Conservation (phyloP, 2,329 filamentous ascomycete species). For the Phoma herbarum region DNA sequence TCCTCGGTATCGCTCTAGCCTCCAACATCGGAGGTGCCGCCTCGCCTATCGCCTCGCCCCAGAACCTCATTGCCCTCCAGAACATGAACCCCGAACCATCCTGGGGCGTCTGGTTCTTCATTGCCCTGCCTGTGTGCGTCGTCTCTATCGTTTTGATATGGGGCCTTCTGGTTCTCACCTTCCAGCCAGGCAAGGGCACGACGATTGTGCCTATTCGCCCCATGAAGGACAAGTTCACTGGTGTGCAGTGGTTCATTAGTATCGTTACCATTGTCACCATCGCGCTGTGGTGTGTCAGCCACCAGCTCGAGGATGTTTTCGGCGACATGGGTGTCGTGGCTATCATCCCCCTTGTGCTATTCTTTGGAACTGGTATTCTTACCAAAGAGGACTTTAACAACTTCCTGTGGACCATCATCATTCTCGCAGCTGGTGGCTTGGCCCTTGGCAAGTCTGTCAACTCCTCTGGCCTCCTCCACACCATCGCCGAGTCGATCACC, state of each 20-base stretch:
- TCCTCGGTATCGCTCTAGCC: constrained; percentile 92
- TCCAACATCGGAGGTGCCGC: constrained; percentile 97
- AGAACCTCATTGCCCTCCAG: constrained; percentile 95
- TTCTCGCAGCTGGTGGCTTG: constrained; percentile 91
- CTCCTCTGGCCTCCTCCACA: constrained; percentile 89
- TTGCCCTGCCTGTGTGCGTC: constrained; percentile 90
- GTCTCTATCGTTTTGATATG: constrained; percentile 90
- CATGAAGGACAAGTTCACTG: constrained; percentile 86
- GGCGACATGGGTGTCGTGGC: constrained; percentile 99
- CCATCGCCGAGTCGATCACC: constrained; percentile 82
- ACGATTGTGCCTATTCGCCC: constrained; percentile 91
- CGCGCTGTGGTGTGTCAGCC: constrained; percentile 87
- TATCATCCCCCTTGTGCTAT: constrained; percentile 92
- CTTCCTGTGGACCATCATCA: constrained; percentile 99
- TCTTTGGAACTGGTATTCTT: constrained; percentile 94
- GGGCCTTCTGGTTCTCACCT: constrained; percentile 83
- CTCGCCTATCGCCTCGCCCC: constrained; percentile 94
- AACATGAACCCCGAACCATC: constrained; percentile 93
- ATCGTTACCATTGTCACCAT: constrained; percentile 86
- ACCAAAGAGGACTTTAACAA: constrained; percentile 99
- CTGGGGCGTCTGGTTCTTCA: constrained; percentile 97
- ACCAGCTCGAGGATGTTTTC: constrained; percentile 86
- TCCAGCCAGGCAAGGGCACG: constrained; percentile 84
- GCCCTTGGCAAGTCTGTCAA: constrained; percentile 94
- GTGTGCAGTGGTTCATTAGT: constrained; percentile 92